Evolutionary conservation across 176 grass and related monocot species (phyloP), one percentile per base, ranked within the genome.

Genomic region (Eleusine indica): DNA sequence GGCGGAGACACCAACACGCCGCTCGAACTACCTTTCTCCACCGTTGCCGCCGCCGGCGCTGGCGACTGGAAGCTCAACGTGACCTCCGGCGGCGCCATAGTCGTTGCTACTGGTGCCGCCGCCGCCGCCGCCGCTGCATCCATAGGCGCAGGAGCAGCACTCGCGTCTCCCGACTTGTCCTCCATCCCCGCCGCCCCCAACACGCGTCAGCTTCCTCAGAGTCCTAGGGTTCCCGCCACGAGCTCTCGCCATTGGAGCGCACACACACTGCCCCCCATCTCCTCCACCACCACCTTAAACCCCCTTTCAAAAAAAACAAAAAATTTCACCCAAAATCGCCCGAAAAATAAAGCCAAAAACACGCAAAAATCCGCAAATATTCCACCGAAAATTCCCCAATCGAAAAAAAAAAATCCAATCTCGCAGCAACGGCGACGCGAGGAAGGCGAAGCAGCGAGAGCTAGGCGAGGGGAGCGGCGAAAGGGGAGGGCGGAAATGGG

Each of bases 161-260:
- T 85, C 16, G 37, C 51, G 25, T 85, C 81, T 53, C 63, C 93
- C 64, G 81, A 64, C 53, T 87, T 88, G 82, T 47, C 71, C 85
- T 96, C 96, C 96, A 98, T 96, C 74, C 77, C 85, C 70, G 57
- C 47, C 47, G 54, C 28, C 37, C 18, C 61, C 47, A 25, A 21
- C 47, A 77, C 76, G 65, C 77, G 42, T 13, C 49, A 13, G 41
- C 57, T 70, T 41, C 67, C 40, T 71, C 80, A 16, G 76, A 78
- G 48, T 25, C 38, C 40, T 85, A 85, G 47, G 42, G 68, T 43
- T 86, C 65, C 37, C 84, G 80, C 62, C 73, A 81, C 79, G 68
- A 85, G 84, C 89, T 84, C 73, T 77, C 84, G 85, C 86, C 86
- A 92, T 95, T 76, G 82, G 54, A 84, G 80, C 75, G 57, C 75